These are phyloP conservation scores for Musa balbisiana DNA, from an alignment of 202 grass and related monocot species.

Conservation along the genomic window DNA sequence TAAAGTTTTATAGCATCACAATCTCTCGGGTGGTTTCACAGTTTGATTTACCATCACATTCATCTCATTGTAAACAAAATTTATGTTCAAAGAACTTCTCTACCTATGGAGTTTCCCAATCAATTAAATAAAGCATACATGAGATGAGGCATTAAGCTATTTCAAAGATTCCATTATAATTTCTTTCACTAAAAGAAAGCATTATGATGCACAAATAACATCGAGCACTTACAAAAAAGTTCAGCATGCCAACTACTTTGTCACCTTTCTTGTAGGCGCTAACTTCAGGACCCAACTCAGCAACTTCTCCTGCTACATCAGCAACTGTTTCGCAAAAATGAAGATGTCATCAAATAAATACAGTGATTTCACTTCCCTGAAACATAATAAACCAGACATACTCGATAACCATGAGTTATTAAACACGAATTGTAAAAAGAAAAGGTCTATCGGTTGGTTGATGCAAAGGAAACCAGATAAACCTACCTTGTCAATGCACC, in stretches of 20 bases:
- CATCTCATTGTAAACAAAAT: too few species aligned
- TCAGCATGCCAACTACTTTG: not conserved
- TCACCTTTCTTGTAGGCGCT: constrained; percentile 2
- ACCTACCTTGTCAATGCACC: too few species aligned
- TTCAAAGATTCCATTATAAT: not conserved
- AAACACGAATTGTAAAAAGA: not conserved
- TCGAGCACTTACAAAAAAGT: not conserved
- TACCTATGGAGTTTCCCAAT: too few species aligned
- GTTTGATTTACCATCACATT: too few species aligned
- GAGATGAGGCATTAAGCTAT: not conserved
- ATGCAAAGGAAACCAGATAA: too few species aligned
- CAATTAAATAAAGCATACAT: not conserved
- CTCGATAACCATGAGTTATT: not conserved
- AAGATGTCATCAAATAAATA: not conserved
- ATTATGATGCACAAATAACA: not conserved
- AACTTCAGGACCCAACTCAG: not conserved
- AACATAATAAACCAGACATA: not conserved
- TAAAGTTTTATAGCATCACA: too few species aligned
- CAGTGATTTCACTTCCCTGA: not conserved
- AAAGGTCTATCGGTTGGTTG: not conserved
- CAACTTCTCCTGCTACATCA: constrained; percentile 2
- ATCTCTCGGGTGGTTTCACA: too few species aligned
- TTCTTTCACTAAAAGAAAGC: not conserved
- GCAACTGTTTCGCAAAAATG: not conserved
- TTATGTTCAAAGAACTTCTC: too few species aligned